Conservation (phyloP, 2,329 filamentous ascomycete species). For the Colletotrichum phormii region DNA sequence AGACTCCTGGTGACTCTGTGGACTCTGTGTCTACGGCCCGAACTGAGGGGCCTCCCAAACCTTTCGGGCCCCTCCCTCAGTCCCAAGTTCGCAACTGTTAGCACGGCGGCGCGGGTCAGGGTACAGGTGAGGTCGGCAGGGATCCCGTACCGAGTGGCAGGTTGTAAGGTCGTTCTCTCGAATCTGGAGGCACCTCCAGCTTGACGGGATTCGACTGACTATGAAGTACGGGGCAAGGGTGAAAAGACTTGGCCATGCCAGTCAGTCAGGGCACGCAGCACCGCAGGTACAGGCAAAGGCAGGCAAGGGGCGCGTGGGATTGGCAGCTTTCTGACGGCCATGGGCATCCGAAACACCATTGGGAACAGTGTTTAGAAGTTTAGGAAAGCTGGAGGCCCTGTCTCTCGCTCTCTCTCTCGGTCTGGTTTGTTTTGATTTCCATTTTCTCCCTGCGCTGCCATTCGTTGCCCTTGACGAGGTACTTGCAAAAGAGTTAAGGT, state of each 20-base stretch:
- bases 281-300: neutral
- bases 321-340: conserved; percentile 10
- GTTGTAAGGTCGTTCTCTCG: neutral
- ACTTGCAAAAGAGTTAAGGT: conserved; percentile 1
- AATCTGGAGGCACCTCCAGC: neutral
- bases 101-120: conserved; percentile 4
- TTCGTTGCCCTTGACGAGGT: neutral
- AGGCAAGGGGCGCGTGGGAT: neutral
- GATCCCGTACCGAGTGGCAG: conserved; percentile 3
- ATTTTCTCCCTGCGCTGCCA: neutral
- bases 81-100: neutral
- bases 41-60: conserved; percentile 31
- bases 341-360: conserved; percentile 31
- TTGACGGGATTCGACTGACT: neutral
- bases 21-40: conserved; percentile 2
- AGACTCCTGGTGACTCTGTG: conserved; percentile 24
- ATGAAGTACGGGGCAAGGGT: neutral
- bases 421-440: conserved; percentile 5
- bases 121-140: conserved; percentile 12
- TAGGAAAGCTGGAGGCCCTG: conserved; percentile 10
- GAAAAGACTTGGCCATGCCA: neutral
- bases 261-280: neutral
- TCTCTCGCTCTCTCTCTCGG: neutral
- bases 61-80: neutral
- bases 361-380: conserved; percentile 18